These are phyloP conservation scores for Pyrenophora teres DNA, from an alignment of 2,329 filamentous ascomycete genomes.

Conservation along the genomic window DNA sequence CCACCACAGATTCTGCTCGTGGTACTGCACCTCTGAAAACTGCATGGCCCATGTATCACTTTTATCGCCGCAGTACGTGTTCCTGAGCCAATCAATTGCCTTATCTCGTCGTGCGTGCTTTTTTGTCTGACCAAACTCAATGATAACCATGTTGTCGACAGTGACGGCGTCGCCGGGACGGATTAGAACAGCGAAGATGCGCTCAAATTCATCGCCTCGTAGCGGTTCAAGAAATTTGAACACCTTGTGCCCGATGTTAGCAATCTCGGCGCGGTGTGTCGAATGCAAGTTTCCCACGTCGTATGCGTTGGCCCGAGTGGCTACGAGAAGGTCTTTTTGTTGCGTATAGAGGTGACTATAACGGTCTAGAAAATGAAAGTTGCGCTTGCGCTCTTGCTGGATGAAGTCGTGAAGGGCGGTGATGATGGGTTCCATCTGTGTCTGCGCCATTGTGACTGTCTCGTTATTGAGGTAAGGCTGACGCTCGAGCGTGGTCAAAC, in stretches of 20 bases:
- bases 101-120: neutral
- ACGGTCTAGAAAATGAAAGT: conserved; percentile 20
- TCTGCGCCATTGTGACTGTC: neutral
- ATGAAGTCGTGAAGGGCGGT: conserved; percentile 15
- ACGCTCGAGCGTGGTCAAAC: neutral
- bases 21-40: conserved; percentile 11
- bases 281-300: neutral
- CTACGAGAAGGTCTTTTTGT: conserved; percentile 10
- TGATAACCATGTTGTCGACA: conserved; percentile 1
- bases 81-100: conserved; percentile 14
- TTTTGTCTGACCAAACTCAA: neutral
- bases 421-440: conserved; percentile 1
- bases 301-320: neutral
- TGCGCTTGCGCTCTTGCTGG: conserved; percentile 14
- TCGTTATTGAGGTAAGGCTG: neutral
- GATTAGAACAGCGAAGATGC: conserved; percentile 4
- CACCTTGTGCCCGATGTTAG: conserved; percentile 1
- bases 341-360: conserved; percentile 15
- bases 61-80: conserved; percentile 14
- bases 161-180: neutral
- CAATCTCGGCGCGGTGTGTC: neutral
- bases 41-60: conserved; percentile 7
- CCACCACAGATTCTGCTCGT: conserved; percentile 24
- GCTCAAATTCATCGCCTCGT: neutral
- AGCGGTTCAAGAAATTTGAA: conserved; percentile 13